Base-by-base conservation (phyloP, 2,329 filamentous ascomycete genomes). In the Aspergillus chevalieri region DNA sequence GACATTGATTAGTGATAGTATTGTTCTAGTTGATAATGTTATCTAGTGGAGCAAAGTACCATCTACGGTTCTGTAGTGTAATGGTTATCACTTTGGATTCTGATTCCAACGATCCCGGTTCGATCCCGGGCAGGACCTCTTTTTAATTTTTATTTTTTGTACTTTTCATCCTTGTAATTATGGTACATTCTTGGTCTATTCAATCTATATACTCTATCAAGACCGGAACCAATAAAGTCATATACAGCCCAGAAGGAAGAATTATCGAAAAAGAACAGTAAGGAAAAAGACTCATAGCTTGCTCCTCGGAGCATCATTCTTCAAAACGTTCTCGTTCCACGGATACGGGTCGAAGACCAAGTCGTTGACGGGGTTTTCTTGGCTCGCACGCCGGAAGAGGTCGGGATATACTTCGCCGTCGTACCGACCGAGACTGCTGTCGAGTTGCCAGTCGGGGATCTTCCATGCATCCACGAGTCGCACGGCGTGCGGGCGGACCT, bases 341-440 rank as follows among this genome's bases (percentile, higher is more conserved):
- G 86, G 85, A 65, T 89, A 86, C 1, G 85, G 85, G 58, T 90
- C 85, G 49, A 89, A 81, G 0, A 83, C 83, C 49, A 88, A 73
- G 15, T 81, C 77, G 62, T 90, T 90, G 42, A 90, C 70, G 1
- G 86, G 86, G 61, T 90, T 90, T 58, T 85, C 69, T 72, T 87
- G 78, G 52, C 80, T 84, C 0, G 86, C 87, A 12, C 86, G 73
- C 60, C 83, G 74, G 70, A 89, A 90, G 74, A 90, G 76, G 59
- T 89, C 86, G 65, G 87, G 84, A 58, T 90, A 90, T 1, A 89
- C 86, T 59, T 85, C 83, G 17, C 87, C 86, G 52, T 90, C 86
- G 41, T 79, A 80, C 1, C 85, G 75, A 1, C 87, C 86, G 36
- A 90, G 66, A 50, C 80, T 82, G 58, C 80, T 84, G 64, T 90